Evolutionary conservation across 257 asterid species (phyloP).

Genomic region (Primulina huaijiensis): DNA sequence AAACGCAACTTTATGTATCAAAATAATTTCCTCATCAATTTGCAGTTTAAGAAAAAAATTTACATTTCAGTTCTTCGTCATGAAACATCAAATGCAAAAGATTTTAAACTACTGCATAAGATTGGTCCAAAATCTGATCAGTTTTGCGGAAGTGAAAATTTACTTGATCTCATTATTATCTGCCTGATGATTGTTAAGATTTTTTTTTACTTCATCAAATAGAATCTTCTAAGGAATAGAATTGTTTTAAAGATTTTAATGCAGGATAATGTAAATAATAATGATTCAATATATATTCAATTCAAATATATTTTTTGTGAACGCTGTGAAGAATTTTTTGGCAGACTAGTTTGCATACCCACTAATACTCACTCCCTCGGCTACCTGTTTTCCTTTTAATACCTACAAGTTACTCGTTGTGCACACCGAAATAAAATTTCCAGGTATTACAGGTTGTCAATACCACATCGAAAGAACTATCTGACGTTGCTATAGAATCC

Average conservation of each 20-base stretch:
- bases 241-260: not conserved
- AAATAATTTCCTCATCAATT: not conserved
- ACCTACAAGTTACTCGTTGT: slow-evolving; percentile 7
- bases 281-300: no score
- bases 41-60: not conserved
- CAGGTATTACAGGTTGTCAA: slow-evolving; percentile 53
- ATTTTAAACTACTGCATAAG: no score
- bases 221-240: no score
- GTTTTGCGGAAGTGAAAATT: no score
- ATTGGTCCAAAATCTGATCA: no score
- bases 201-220: not conserved
- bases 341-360: not conserved
- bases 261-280: not conserved
- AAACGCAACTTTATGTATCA: not conserved
- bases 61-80: not conserved
- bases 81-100: not conserved
- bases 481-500: slow-evolving; percentile 68
- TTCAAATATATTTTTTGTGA: not conserved
- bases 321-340: not conserved
- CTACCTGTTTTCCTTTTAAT: not conserved
- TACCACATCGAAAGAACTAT: slow-evolving; percentile 54
- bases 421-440: not conserved
- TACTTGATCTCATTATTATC: no score
- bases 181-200: no score
- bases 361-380: not conserved